These are phyloP conservation scores for Boletus subcaerulescens DNA, from an alignment of 768 basidiomycete species.

Conservation along the genomic window DNA sequence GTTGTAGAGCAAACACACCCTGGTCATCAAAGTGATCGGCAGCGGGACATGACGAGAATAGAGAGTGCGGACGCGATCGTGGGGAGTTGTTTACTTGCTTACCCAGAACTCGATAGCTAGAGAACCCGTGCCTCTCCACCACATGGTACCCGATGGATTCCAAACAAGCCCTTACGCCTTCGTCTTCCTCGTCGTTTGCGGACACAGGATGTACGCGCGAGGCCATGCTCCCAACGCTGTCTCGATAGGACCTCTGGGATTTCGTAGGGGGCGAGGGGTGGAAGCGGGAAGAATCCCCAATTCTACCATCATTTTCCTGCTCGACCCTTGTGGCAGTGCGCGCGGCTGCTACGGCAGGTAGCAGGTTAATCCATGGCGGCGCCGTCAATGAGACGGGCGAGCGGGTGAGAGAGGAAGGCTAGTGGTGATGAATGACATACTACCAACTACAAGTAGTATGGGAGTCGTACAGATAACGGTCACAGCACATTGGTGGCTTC, in stretches of 20 bases:
- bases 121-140: slow-evolving; percentile 62
- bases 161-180: slow-evolving; percentile 61
- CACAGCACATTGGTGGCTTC: no score
- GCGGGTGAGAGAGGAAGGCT: slow-evolving; percentile 62
- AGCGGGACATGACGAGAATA: neutral
- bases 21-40: slow-evolving; percentile 27
- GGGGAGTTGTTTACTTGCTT: slow-evolving; percentile 94
- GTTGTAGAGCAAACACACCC: slow-evolving; percentile 82
- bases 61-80: slow-evolving; percentile 68
- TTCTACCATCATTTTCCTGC: slow-evolving; percentile 66
- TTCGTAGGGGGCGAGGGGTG: slow-evolving; percentile 37
- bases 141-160: slow-evolving; percentile 86
- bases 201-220: slow-evolving; percentile 11
- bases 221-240: slow-evolving; percentile 34
- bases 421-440: slow-evolving; percentile 23
- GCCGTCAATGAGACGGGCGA: slow-evolving; percentile 57
- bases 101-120: slow-evolving; percentile 69
- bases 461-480: no score
- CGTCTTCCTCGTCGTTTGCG: slow-evolving; percentile 64
- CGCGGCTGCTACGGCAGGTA: slow-evolving; percentile 62
- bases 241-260: slow-evolving; percentile 22
- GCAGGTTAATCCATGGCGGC: slow-evolving; percentile 80
- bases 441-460: no score
- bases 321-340: slow-evolving; percentile 68
- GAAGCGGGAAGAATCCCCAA: slow-evolving; percentile 64